A percentile compares a stretch with the other conserved stretches of the same genome.
Evolutionary conservation across 768 basidiomycete species (phyloP).

Genomic region (Mrakia gelida): DNA sequence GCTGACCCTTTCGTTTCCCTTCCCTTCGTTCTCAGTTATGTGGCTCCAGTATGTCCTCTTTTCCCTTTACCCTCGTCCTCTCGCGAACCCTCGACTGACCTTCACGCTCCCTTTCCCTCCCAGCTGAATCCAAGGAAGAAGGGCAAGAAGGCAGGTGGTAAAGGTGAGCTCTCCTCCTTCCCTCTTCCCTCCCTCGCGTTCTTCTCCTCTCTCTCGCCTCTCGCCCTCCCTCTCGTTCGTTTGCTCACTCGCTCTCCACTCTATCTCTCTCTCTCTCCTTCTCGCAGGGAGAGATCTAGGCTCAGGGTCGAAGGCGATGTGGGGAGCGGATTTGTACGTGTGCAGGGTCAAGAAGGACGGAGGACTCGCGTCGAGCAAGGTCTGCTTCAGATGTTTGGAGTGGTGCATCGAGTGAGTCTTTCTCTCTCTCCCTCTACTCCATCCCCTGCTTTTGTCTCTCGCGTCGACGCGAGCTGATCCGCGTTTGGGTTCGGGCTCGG

Average conservation of each 20-base stretch:
- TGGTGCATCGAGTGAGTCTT: conserved; percentile 1
- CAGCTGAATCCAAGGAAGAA: conserved; percentile 6
- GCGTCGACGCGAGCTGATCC: too few relatives aligned
- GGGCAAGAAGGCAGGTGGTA: background rate
- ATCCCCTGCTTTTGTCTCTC: too few relatives aligned
- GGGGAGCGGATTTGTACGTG: conserved; percentile 2
- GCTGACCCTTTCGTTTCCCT: too few relatives aligned
- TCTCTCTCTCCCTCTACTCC: too few relatives aligned
- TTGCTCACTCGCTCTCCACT: background rate
- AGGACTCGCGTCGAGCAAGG: background rate
- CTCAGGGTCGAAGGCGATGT: background rate
- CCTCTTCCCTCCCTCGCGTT: background rate
- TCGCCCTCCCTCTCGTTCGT: background rate
- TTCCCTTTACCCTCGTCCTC: background rate
- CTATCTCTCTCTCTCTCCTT: background rate
- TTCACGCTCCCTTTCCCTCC: background rate
- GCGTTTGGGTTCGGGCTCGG: too few relatives aligned
- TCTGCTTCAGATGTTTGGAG: background rate
- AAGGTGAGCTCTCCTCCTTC: background rate
- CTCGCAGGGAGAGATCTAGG: background rate
- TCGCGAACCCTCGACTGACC: background rate
- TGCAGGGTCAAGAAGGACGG: conserved; percentile 13
- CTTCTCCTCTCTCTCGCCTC: background rate
- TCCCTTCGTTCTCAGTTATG: background rate
- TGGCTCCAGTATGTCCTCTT: background rate